These are phyloP conservation scores for Kwoniella sp. DNA, from an alignment of 768 basidiomycete genomes.

Conservation along the genomic window DNA sequence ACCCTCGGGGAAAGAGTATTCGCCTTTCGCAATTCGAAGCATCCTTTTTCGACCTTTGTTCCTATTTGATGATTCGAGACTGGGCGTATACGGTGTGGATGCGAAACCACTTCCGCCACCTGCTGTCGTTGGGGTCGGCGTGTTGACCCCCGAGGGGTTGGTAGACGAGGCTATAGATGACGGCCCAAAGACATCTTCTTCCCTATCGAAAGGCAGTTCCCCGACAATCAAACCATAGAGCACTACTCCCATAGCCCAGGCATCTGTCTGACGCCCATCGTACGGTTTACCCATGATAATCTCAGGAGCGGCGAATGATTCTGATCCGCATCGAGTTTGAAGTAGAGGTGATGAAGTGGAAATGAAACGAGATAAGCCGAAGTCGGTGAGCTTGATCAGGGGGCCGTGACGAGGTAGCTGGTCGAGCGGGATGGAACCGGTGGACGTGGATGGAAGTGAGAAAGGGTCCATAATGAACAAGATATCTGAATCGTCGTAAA, in stretches of 20 bases:
- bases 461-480: slow-evolving; percentile 66
- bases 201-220: slow-evolving; percentile 68
- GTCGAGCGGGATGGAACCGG: slow-evolving; percentile 37
- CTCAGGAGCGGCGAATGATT: slow-evolving; percentile 74
- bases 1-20: slow-evolving; percentile 67
- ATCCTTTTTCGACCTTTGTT: slow-evolving; percentile 56
- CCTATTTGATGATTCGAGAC: slow-evolving; percentile 14
- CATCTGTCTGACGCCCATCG: slow-evolving; percentile 81
- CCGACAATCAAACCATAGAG: slow-evolving; percentile 74
- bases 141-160: slow-evolving; percentile 21
- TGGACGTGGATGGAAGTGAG: slow-evolving; percentile 46
- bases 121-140: slow-evolving; percentile 48
- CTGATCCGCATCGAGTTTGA: slow-evolving; percentile 79
- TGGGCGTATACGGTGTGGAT: slow-evolving; percentile 27
- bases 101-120: neutral
- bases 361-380: slow-evolving; percentile 84
- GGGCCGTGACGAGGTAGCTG: slow-evolving; percentile 59
- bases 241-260: slow-evolving; percentile 89
- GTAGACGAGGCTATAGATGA: neutral
- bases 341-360: slow-evolving; percentile 66
- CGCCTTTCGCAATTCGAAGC: slow-evolving; percentile 76
- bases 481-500: slow-evolving; percentile 62
- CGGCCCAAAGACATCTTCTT: slow-evolving; percentile 9
- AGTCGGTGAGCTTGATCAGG: slow-evolving; percentile 81
- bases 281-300: slow-evolving; percentile 63